Percentiles rank a stretch among this genome's conserved stretches.
Conservation (phyloP, 78 protist genomes). For the Dictyostelium brefeldianum region DNA sequence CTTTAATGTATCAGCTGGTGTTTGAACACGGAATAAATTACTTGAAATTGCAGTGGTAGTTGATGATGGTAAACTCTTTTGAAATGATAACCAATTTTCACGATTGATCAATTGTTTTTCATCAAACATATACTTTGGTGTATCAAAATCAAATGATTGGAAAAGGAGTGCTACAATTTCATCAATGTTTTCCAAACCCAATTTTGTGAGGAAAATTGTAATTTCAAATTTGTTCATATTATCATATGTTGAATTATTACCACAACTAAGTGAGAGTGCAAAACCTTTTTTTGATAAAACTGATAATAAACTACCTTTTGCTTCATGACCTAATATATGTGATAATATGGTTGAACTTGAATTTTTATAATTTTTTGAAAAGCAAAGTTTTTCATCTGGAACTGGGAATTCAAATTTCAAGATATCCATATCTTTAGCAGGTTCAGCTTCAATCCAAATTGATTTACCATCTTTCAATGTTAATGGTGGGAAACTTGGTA, state of each 20-base stretch:
- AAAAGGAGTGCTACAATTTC: background rate
- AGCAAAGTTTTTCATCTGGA: background rate
- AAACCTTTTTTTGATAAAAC: background rate
- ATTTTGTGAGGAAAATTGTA: background rate
- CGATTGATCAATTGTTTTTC: background rate
- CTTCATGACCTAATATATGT: conserved; percentile 61
- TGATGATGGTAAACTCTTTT: background rate
- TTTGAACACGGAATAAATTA: background rate
- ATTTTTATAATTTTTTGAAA: conserved; percentile 5
- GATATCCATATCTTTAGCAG: conserved; percentile 3
- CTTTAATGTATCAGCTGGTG: conserved; percentile 17
- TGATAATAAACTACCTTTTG: conserved; percentile 40
- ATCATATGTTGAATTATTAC: background rate
- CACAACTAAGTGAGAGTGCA: background rate
- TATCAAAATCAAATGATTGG: background rate
- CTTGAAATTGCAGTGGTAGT: background rate
- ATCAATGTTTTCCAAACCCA: conserved; percentile 22
- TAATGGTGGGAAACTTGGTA: background rate
- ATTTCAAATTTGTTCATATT: background rate
- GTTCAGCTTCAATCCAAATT: background rate
- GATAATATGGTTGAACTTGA: background rate
- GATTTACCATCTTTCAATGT: background rate
- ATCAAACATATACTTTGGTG: background rate
- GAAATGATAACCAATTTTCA: conserved; percentile 11
- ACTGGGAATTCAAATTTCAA: conserved; percentile 16